Evolutionary conservation across 2,329 filamentous ascomycete species (phyloP).

Genomic region (Pyrenophora tritici-repentis): DNA sequence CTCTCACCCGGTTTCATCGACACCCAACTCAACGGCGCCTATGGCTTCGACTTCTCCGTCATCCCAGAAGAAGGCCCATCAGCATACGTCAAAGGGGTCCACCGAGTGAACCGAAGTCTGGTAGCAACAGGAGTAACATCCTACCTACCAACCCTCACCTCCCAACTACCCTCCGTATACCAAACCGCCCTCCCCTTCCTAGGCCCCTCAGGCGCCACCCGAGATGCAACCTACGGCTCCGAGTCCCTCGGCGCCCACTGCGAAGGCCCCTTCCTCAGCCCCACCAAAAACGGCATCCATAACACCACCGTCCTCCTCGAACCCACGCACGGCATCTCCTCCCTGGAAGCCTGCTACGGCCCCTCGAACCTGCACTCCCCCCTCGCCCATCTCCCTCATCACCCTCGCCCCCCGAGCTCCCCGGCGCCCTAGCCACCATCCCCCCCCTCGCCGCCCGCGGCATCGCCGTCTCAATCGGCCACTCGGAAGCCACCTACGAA

Average conservation of each 20-base stretch:
- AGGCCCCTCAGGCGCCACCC: conserved; percentile 67
- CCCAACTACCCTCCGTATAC: conserved; percentile 80
- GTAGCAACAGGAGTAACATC: conserved; percentile 83
- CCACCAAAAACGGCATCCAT: conserved; percentile 85
- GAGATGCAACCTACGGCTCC: conserved; percentile 70
- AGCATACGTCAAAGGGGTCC: conserved; percentile 74
- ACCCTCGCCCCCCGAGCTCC: conserved; percentile 80
- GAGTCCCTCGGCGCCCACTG: conserved; percentile 90
- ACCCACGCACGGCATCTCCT: conserved; percentile 64
- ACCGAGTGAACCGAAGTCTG: conserved; percentile 71
- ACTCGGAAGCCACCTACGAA: conserved; percentile 87
- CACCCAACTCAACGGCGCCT: conserved; percentile 88
- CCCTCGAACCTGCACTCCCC: conserved; percentile 62
- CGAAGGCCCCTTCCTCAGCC: conserved; percentile 86
- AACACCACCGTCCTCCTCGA: conserved; percentile 71
- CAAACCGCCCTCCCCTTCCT: conserved; percentile 78
- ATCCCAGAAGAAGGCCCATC: conserved; percentile 64
- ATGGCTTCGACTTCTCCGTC: conserved; percentile 89
- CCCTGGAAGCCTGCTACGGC: conserved; percentile 75
- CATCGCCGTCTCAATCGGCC: conserved; percentile 81
- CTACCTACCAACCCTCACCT: conserved; percentile 84
- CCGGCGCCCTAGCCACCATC: conserved; percentile 72
- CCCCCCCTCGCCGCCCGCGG: conserved; percentile 66
- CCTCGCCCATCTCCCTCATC: conserved; percentile 70
- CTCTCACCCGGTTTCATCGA: conserved; percentile 87